Conservation (phyloP, 768 basidiomycete species). For the Boletus insuetus region DNA sequence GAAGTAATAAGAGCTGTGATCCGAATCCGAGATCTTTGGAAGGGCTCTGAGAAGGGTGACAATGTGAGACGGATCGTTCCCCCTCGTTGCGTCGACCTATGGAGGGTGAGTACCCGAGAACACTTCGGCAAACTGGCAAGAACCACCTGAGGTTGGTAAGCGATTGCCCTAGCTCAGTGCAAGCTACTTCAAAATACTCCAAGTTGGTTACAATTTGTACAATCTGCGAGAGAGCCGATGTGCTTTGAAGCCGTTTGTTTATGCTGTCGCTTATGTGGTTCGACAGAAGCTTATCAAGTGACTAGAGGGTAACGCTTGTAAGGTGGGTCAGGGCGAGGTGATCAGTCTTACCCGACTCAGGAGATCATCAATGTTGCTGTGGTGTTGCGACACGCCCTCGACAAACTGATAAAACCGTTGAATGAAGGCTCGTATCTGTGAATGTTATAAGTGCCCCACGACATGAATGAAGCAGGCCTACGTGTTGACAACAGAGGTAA, state of each 20-base stretch:
- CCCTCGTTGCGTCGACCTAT: conserved; percentile 81
- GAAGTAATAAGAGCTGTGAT: conserved; percentile 82
- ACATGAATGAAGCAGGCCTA: conserved; percentile 27
- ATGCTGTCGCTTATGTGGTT: conserved; percentile 76
- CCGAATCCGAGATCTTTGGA: conserved; percentile 66
- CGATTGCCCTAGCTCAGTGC: conserved; percentile 79
- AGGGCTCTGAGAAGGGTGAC: conserved; percentile 64
- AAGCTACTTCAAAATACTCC: conserved; percentile 87
- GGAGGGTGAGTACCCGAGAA: not conserved
- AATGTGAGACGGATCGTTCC: conserved; percentile 73
- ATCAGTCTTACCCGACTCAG: conserved; percentile 66
- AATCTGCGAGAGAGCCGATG: conserved; percentile 83
- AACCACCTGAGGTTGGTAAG: conserved; percentile 77
- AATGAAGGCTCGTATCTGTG: conserved; percentile 81
- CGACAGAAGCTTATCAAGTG: conserved; percentile 79
- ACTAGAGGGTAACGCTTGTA: conserved; percentile 43
- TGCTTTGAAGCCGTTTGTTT: conserved; percentile 65
- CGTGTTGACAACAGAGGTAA: conserved; percentile 90
- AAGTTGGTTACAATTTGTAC: conserved; percentile 91
- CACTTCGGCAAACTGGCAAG: not conserved
- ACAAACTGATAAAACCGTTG: conserved; percentile 96
- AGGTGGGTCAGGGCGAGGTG: not conserved
- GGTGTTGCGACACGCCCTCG: conserved; percentile 90
- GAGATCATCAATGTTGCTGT: conserved; percentile 88
- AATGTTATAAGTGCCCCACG: not conserved